Base-by-base conservation (phyloP, 306 rosid genomes). In the Calophaca sinica region DNA sequence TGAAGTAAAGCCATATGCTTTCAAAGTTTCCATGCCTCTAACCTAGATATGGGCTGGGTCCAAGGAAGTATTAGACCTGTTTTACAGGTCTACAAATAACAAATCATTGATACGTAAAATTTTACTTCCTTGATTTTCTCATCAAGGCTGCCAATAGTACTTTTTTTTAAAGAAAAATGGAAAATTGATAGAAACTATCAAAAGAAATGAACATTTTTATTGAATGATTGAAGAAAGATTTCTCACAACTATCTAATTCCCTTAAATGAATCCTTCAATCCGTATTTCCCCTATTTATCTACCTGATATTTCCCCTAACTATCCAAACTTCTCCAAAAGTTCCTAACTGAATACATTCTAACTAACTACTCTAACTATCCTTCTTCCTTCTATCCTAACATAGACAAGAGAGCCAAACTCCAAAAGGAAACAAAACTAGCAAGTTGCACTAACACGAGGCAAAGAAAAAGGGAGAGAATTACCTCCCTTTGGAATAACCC, bases 101-200 rank as follows among this genome's bases (percentile, higher is more conserved):
- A 38, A 38, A 42, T 69, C 28, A 69, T 51, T 32, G 3, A 50
- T 9, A 8, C 35, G 31, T 26, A 69, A 32, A 69, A 33, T 58
- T 60, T 59, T 46, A 32, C 35, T 72, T 5, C 46, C 45, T 59
- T 4, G 33, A 58, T 72, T 72, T 35, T 70, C 70, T 64, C 53
- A 51, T 51, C 9, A 51, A 49, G 14, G 53, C 53, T 12, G 3
- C 53, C 28, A 51, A 9, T 51, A 5, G 57, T 51, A 51, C 57
- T 51, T 14, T 14, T n/a, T 49, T 5, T 12, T 1, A 50, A 50
- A 50, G 54, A 50, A 50, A 12, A 5, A 13, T n/a, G 59, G 59
- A 2, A 52, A 52, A 52, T 14, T 52, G 59, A 52, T 52, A 20
- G 59, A 51, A 51, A 51, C 26, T 28, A 20, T 20, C 26, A 20